These are phyloP conservation scores for Globisporangium megalacanthum DNA, from an alignment of 352 stramenopile genomes.

Conservation along the genomic window DNA sequence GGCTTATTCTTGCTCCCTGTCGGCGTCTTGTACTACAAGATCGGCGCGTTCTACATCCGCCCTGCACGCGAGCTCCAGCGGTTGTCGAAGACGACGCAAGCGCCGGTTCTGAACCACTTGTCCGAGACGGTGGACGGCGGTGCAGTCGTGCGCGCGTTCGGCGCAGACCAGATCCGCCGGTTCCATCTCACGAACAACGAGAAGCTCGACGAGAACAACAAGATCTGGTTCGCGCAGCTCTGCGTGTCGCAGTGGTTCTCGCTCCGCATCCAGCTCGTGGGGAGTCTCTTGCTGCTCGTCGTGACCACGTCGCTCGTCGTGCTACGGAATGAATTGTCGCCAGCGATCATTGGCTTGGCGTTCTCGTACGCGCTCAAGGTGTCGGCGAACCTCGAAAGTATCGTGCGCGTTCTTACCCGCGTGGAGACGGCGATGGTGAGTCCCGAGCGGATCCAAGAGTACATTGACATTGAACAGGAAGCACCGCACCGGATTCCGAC, in stretches of 20 bases:
- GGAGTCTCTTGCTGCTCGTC: conserved; percentile 85
- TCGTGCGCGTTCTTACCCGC: conserved; percentile 44
- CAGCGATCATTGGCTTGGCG: conserved; percentile 72
- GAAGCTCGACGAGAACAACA: conserved; percentile 37
- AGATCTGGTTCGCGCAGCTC: conserved; percentile 31
- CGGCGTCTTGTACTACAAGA: conserved; percentile 66
- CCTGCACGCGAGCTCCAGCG: conserved; percentile 52
- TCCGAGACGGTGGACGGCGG: conserved; percentile 50
- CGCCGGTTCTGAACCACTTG: conserved; percentile 44
- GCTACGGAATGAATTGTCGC: conserved; percentile 18
- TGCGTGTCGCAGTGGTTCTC: conserved; percentile 44
- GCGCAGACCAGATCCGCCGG: conserved; percentile 24
- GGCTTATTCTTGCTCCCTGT: conserved; percentile 82
- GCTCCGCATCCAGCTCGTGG: conserved; percentile 61
- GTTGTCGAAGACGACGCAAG: conserved; percentile 37
- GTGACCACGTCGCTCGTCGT: conserved; percentile 36
- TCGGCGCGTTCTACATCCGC: conserved; percentile 37
- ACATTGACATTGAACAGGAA: conserved; percentile 40
- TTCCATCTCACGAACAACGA: conserved; percentile 30
- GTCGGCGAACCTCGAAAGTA: conserved; percentile 64
- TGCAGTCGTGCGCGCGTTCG: conserved; percentile 51
- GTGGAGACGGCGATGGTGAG: conserved; percentile 67
- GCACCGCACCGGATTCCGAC: conserved; percentile 5
- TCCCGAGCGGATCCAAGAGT: conserved; percentile 77
- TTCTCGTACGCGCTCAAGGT: conserved; percentile 80